Evolutionary conservation across 2,329 filamentous ascomycete genomes (phyloP).

Genomic region (Plectosphaerella plurivora): DNA sequence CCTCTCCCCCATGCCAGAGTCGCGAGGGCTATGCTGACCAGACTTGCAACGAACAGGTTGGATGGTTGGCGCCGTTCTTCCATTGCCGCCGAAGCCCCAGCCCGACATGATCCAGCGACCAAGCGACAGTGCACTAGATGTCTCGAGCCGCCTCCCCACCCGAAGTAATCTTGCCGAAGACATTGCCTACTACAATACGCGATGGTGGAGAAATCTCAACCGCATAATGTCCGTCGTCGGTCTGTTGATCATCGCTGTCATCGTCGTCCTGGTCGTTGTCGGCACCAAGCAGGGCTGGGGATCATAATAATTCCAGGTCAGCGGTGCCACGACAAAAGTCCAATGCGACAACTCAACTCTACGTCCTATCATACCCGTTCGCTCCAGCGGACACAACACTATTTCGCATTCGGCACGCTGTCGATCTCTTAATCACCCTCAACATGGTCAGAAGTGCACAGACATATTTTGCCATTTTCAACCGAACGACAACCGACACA

Average conservation of each 20-base stretch:
- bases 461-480: no score
- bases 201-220: constrained; percentile 58
- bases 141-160: constrained; percentile 8
- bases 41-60: constrained; percentile 49
- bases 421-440: no score
- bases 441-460: no score
- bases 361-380: no score
- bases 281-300: constrained; percentile 48
- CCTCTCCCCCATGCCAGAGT: constrained; percentile 11
- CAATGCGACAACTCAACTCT: no score
- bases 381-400: no score
- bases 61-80: constrained; percentile 74
- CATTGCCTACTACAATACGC: constrained; percentile 44
- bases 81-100: constrained; percentile 58
- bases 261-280: constrained; percentile 46
- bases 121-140: constrained; percentile 27
- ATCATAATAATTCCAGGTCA: no score
- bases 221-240: constrained; percentile 54
- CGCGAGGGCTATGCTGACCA: not conserved
- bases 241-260: constrained; percentile 46
- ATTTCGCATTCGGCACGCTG: no score
- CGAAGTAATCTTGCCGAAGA: constrained; percentile 27
- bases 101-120: constrained; percentile 44
- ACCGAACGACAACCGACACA: no score
- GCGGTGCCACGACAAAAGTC: not conserved